Percentiles rank a stretch among this genome's conserved stretches.
phyloP scores from a whole-genome alignment of 352 stramenopile genomes.

The Blastocystis sp. region DNA sequence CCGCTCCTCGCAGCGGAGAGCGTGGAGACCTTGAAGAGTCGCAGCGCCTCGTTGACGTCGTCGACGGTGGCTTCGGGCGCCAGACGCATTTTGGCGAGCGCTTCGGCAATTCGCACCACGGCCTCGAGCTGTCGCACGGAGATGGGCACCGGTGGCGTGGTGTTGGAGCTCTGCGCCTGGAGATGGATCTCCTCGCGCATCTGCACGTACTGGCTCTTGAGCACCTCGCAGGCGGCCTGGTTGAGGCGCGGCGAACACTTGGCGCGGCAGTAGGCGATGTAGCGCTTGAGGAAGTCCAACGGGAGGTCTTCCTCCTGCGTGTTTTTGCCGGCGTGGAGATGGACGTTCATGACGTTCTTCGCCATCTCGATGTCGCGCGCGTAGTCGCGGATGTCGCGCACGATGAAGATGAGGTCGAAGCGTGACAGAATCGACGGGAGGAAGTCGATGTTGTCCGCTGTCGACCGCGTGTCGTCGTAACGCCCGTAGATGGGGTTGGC shows the following conservation, averaged over 20 bases:
- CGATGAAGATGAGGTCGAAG: slow-evolving; percentile 98
- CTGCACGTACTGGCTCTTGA: slow-evolving; percentile 90
- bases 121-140: slow-evolving; percentile 95
- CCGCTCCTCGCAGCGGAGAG: slow-evolving; percentile 87
- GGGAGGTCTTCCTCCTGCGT: slow-evolving; percentile 63
- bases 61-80: slow-evolving; percentile 67
- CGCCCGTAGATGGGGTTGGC: slow-evolving; percentile 93
- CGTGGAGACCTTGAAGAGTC: slow-evolving; percentile 91
- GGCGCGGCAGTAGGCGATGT: slow-evolving; percentile 89
- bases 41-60: slow-evolving; percentile 84
- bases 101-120: slow-evolving; percentile 87
- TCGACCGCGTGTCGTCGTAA: slow-evolving; percentile 94
- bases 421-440: slow-evolving; percentile 94
- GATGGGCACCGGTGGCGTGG: slow-evolving; percentile 81
- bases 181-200: slow-evolving; percentile 84
- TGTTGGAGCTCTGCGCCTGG: slow-evolving; percentile 61
- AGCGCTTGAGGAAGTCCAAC: slow-evolving; percentile 85
- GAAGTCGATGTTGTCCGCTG: slow-evolving; percentile 94
- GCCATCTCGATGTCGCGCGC: slow-evolving; percentile 85
- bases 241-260: slow-evolving; percentile 78
- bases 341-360: slow-evolving; percentile 90
- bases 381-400: slow-evolving; percentile 91
- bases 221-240: slow-evolving; percentile 74
- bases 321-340: slow-evolving; percentile 72
- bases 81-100: slow-evolving; percentile 91